A percentile compares a stretch with the other conserved stretches of the same genome.
Conservation (phyloP, 176 grass and related monocot genomes). For the Carex pumila region DNA sequence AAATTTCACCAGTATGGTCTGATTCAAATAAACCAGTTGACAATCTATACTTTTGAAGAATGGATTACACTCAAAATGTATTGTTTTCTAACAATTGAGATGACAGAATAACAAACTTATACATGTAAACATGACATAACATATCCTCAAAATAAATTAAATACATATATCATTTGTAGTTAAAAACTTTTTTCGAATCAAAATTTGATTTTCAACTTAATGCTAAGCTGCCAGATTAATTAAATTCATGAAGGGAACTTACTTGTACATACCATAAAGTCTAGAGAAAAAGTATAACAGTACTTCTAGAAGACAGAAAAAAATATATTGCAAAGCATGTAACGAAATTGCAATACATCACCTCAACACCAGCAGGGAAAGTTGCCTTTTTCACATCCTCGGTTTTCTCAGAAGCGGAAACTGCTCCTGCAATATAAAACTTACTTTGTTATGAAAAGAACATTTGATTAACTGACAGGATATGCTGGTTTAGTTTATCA, state of each 20-base stretch:
- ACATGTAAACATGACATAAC: neutral
- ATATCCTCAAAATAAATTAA: neutral
- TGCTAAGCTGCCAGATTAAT: neutral
- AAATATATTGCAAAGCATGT: neutral
- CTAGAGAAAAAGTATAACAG: neutral
- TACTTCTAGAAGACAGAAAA: neutral
- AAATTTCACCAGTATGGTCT: neutral
- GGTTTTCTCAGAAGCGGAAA: neutral
- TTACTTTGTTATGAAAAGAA: neutral
- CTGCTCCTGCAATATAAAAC: neutral
- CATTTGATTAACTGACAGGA: neutral
- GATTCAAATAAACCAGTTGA: neutral
- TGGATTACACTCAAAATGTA: neutral
- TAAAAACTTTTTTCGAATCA: neutral
- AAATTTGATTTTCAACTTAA: neutral
- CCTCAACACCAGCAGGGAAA: constrained; percentile 27
- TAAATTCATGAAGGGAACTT: neutral
- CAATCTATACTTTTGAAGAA: neutral
- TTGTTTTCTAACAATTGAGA: neutral
- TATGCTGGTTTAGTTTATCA: neutral
- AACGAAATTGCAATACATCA: neutral
- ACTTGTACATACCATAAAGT: neutral
- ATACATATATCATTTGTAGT: neutral
- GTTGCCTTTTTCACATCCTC: neutral
- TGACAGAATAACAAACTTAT: neutral